Evolutionary conservation across 345 rosid genomes (phyloP).

Genomic region (Melaleuca alternifolia): DNA sequence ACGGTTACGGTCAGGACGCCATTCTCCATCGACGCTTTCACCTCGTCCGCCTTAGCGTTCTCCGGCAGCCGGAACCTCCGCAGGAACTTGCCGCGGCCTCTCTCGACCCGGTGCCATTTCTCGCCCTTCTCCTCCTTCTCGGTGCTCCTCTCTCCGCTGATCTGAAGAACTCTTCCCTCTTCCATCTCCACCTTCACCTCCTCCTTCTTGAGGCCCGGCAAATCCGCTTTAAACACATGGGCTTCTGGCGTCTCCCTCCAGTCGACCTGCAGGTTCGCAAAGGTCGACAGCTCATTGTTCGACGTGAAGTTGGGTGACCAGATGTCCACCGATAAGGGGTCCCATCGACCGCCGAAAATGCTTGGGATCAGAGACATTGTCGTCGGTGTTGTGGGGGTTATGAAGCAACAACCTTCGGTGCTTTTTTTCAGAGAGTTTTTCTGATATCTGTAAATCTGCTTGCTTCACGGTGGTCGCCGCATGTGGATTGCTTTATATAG

Average conservation of each 20-base stretch:
- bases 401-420: not conserved
- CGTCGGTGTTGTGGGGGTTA: not conserved
- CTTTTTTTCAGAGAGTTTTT: not conserved
- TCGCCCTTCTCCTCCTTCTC: not conserved
- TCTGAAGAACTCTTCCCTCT: not conserved
- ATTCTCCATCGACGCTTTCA: not conserved
- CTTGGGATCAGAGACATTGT: not conserved
- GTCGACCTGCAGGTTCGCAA: not conserved
- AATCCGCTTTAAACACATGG: not conserved
- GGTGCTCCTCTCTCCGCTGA: not conserved
- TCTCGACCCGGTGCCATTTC: not conserved
- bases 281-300: not conserved
- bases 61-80: not conserved
- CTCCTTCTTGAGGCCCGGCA: not conserved
- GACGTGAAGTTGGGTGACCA: not conserved
- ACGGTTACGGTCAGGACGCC: not conserved
- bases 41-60: not conserved
- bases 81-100: not conserved
- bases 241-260: not conserved
- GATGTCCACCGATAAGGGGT: not conserved
- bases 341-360: not conserved
- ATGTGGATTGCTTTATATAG: not conserved
- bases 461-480: not conserved
- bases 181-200: not conserved
- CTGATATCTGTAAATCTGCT: not conserved